A percentile compares a stretch with the other conserved stretches of the same genome.
Conservation (phyloP, 805 yeast species). For the Kuraishia hungarica region DNA sequence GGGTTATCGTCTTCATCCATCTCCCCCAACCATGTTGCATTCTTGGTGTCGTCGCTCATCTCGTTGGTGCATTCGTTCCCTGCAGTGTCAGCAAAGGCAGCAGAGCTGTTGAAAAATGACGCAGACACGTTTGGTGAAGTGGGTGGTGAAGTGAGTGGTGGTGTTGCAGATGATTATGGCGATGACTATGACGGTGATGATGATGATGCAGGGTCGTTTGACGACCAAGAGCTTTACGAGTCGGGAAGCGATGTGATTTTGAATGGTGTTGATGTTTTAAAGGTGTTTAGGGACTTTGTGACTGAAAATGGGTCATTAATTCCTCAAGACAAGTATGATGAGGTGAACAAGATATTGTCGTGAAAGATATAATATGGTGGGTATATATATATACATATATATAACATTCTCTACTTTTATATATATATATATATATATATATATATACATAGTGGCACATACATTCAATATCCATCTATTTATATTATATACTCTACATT, state of each 20-base stretch:
- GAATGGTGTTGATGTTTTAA: constrained; percentile 22
- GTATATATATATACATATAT: too few species aligned
- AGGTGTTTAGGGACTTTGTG: constrained; percentile 19
- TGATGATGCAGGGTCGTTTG: constrained; percentile 11
- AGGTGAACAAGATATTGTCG: too few species aligned
- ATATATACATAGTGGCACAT: too few species aligned
- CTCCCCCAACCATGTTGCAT: background rate
- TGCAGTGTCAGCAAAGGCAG: constrained; percentile 36
- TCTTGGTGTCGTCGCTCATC: constrained; percentile 27
- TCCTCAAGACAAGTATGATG: too few species aligned
- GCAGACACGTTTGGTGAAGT: constrained; percentile 16
- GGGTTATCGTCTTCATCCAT: too few species aligned
- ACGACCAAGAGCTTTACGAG: constrained; percentile 20
- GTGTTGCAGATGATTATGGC: constrained; percentile 15
- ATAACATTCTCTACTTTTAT: too few species aligned
- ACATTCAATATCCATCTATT: too few species aligned
- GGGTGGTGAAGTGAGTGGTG: constrained; percentile 6
- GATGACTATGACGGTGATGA: constrained; percentile 12
- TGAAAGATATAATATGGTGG: too few species aligned
- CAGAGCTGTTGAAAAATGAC: constrained; percentile 33
- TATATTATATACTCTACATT: too few species aligned
- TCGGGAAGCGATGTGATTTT: constrained; percentile 21
- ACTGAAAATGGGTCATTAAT: background rate
- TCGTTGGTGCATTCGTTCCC: constrained; percentile 35
- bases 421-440: too few species aligned